Evolutionary conservation across 352 stramenopile species (phyloP).

Genomic region (Pythium dissimile): DNA sequence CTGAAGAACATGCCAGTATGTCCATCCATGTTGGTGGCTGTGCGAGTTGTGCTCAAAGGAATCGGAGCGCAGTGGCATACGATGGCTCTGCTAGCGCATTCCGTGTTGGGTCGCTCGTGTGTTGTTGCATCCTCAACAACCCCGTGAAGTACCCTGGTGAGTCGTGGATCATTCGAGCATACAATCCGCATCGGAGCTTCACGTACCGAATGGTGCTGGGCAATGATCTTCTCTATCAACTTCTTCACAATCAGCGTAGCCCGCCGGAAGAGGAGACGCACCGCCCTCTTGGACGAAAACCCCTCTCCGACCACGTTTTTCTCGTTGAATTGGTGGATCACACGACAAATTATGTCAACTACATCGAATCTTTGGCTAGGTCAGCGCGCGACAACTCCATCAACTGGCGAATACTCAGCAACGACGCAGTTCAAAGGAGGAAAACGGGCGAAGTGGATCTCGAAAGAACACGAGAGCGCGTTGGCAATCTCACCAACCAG

Average conservation of each 20-base stretch:
- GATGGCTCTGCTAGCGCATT: conserved; percentile 23
- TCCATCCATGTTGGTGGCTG: too few species aligned
- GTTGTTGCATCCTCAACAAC: conserved; percentile 40
- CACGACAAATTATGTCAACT: conserved; percentile 13
- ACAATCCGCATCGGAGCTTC: conserved; percentile 49
- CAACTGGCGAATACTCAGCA: conserved; percentile 19
- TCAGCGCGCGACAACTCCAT: neutral
- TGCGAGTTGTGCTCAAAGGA: conserved; percentile 42
- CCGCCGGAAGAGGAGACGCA: neutral
- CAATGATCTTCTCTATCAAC: conserved; percentile 39
- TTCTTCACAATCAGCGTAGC: neutral
- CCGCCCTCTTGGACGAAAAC: neutral
- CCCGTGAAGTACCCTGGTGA: neutral
- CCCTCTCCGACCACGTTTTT: neutral
- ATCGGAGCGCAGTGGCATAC: conserved; percentile 38
- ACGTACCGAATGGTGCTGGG: conserved; percentile 52
- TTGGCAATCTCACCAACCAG: conserved; percentile 19
- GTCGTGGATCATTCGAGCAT: conserved; percentile 57
- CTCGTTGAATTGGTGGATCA: neutral
- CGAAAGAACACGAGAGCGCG: conserved; percentile 4
- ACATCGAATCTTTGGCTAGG: neutral
- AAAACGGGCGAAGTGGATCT: conserved; percentile 22
- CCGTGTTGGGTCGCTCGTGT: conserved; percentile 32
- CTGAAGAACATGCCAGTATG: neutral
- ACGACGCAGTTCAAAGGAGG: conserved; percentile 19